Evolutionary conservation across 73 alveolate genomes (phyloP).

Genomic region (Tetrahymena borealis): DNA sequence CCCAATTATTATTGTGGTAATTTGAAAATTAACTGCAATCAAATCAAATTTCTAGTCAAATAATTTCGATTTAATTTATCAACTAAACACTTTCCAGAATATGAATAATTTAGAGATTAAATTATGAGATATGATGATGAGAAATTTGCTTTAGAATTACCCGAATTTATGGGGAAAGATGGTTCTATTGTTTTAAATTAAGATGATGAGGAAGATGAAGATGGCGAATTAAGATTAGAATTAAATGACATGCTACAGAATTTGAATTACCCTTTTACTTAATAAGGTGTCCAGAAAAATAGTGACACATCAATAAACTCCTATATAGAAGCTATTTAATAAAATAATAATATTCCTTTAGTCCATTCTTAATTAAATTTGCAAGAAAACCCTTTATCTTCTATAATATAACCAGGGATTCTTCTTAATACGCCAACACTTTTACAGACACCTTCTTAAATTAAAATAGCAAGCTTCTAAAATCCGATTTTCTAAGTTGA

Average conservation of each 20-base stretch:
- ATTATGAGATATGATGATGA: not conserved
- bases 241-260: not conserved
- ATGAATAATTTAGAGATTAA: not conserved
- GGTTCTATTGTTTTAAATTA: not conserved
- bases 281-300: not conserved
- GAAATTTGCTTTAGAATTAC: not conserved
- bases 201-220: not conserved
- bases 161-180: not conserved
- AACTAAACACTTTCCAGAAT: not conserved
- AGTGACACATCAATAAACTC: not conserved
- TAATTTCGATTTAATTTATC: not conserved
- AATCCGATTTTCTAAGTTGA: not conserved
- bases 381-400: not conserved
- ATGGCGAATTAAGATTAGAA: not conserved
- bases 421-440: not conserved
- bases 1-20: too few species aligned
- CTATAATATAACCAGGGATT: not conserved
- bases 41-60: too few species aligned
- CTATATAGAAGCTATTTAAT: not conserved
- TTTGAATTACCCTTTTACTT: not conserved
- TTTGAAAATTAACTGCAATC: too few species aligned
- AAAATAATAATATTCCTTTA: not conserved
- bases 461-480: not conserved
- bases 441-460: not conserved
- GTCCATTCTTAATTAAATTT: not conserved